Percentiles rank a stretch among this genome's conserved stretches.
Conservation (phyloP, 2,329 filamentous ascomycete genomes). For the Colletotrichum nymphaeae region DNA sequence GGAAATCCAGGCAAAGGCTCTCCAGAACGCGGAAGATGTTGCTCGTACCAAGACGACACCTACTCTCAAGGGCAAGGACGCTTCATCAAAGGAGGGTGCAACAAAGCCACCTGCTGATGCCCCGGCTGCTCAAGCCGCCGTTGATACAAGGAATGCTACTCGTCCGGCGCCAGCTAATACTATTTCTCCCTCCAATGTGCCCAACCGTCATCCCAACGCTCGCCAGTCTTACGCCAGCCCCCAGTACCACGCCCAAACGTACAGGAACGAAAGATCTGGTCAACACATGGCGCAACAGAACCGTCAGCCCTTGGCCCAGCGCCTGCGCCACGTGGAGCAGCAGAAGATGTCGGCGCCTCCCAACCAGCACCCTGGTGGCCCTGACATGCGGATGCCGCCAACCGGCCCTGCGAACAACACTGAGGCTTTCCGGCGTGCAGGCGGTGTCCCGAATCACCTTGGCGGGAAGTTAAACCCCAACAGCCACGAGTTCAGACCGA, state of each 20-base stretch:
- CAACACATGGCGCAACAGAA: constrained; percentile 54
- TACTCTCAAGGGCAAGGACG: constrained; percentile 64
- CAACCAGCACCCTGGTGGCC: constrained; percentile 63
- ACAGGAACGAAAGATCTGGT: constrained; percentile 59
- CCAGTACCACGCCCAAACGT: constrained; percentile 58
- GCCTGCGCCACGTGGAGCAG: constrained; percentile 64
- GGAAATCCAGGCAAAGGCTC: constrained; percentile 89
- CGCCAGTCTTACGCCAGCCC: constrained; percentile 63
- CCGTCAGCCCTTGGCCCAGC: constrained; percentile 57
- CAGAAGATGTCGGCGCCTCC: constrained; percentile 60
- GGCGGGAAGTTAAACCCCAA: constrained; percentile 72
- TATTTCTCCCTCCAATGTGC: constrained; percentile 42
- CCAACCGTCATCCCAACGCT: constrained; percentile 58
- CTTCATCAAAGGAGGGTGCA: constrained; percentile 61
- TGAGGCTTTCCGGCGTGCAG: constrained; percentile 66
- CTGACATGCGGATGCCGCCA: constrained; percentile 78
- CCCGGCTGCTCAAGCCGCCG: constrained; percentile 31
- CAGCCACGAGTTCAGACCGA: constrained; percentile 86
- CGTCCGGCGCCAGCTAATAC: constrained; percentile 49
- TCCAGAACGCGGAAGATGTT: constrained; percentile 78
- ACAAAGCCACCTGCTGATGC: constrained; percentile 46
- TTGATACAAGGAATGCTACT: constrained; percentile 43
- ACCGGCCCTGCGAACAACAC: constrained; percentile 75
- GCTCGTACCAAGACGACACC: constrained; percentile 57
- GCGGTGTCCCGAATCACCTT: constrained; percentile 62